Evolutionary conservation across 108 stramenopile species (phyloP).

Genomic region (Pseudonitzschia multistriata): DNA sequence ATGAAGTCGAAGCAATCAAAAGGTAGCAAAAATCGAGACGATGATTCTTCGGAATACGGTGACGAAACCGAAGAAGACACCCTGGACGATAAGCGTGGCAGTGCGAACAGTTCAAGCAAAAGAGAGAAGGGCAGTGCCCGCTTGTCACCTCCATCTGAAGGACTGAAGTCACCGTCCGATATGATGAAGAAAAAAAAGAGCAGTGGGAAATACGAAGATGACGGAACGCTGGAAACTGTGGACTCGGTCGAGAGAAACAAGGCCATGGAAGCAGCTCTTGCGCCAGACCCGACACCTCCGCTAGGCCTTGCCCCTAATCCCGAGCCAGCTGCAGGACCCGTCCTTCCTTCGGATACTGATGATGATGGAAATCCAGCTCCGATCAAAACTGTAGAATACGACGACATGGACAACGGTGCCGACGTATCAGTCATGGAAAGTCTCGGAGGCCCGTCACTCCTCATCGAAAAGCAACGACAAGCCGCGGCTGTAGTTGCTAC

Average conservation of each 20-base stretch:
- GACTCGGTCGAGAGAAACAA: slow-evolving; percentile 40
- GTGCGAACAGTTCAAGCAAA: slow-evolving; percentile 3
- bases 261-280: slow-evolving; percentile 19
- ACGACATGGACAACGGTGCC: slow-evolving; percentile 73
- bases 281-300: slow-evolving; percentile 25
- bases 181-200: slow-evolving; percentile 21
- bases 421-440: slow-evolving; percentile 91
- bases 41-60: slow-evolving; percentile 19
- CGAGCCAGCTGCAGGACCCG: slow-evolving; percentile 24
- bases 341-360: slow-evolving; percentile 24
- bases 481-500: slow-evolving; percentile 30
- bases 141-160: not conserved
- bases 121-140: slow-evolving; percentile 25
- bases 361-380: slow-evolving; percentile 55
- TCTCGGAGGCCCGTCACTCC: slow-evolving; percentile 79
- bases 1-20: slow-evolving; percentile 25
- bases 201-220: slow-evolving; percentile 55
- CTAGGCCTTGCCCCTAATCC: slow-evolving; percentile 41
- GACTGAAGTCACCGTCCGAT: slow-evolving; percentile 14
- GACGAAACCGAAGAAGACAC: slow-evolving; percentile 43
- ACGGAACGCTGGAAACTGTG: slow-evolving; percentile 53
- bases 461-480: slow-evolving; percentile 73
- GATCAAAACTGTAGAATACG: slow-evolving; percentile 75
- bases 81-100: slow-evolving; percentile 20
- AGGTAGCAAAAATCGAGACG: slow-evolving; percentile 15